Percentiles rank a stretch among this genome's conserved stretches.
These are phyloP conservation scores for Staphylotrichum tortipilum DNA, from an alignment of 495 filamentous ascomycete species.

Conservation along the genomic window DNA sequence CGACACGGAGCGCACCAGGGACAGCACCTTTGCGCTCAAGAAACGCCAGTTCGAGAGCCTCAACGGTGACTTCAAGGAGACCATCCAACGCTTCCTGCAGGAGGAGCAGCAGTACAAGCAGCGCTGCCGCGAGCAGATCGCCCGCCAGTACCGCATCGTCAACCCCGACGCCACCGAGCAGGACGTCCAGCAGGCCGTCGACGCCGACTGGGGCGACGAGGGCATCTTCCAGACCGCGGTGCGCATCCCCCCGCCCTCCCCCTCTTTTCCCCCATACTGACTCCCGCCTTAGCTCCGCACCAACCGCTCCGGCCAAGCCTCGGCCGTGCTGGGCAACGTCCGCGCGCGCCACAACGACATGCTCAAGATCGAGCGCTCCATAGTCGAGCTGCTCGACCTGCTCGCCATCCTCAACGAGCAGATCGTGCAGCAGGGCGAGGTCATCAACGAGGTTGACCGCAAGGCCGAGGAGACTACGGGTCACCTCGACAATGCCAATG, in stretches of 20 bases:
- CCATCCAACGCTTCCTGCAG: constrained; percentile 53
- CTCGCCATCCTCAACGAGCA: constrained; percentile 60
- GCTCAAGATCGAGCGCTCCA: constrained; percentile 58
- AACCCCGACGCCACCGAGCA: constrained; percentile 61
- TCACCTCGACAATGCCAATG: constrained; percentile 52
- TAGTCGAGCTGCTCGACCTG: constrained; percentile 55
- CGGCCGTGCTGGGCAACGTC: constrained; percentile 58
- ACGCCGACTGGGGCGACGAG: constrained; percentile 63
- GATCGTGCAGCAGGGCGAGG: constrained; percentile 53
- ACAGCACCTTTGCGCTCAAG: constrained; percentile 48
- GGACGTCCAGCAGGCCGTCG: constrained; percentile 54
- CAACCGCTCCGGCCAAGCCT: constrained; percentile 58
- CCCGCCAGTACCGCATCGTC: constrained; percentile 65
- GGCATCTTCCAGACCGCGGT: constrained; percentile 71
- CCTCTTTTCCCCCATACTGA: not conserved
- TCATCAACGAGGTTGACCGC: constrained; percentile 45
- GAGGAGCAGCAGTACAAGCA: constrained; percentile 58
- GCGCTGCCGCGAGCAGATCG: constrained; percentile 61
- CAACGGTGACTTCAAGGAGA: constrained; percentile 55
- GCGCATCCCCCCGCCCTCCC: constrained; percentile 22
- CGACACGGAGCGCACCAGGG: constrained; percentile 50
- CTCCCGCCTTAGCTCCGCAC: constrained; percentile 47
- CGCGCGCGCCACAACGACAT: constrained; percentile 72
- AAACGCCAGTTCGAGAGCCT: constrained; percentile 52
- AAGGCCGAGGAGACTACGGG: constrained; percentile 48